Evolutionary conservation across 2,329 filamentous ascomycete genomes (phyloP).

Genomic region (Biscogniauxia marginata): DNA sequence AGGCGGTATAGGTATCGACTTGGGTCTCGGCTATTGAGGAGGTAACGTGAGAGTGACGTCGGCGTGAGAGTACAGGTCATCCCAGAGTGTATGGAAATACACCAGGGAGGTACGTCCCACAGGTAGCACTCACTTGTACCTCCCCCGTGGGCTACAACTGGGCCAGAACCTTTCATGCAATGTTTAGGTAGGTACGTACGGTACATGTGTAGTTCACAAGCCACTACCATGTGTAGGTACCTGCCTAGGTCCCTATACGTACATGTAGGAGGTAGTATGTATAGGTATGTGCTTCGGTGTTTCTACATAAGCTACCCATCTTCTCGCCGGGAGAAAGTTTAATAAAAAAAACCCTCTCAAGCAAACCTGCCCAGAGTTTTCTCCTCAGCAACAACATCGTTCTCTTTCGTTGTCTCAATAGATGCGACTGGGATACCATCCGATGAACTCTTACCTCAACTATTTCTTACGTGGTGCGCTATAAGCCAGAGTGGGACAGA

Average conservation of each 20-base stretch:
- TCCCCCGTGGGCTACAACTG: neutral
- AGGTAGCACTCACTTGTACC: no score
- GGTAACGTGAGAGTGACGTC: neutral
- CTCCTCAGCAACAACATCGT: neutral
- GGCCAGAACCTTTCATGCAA: neutral
- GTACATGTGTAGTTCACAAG: neutral
- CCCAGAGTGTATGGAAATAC: neutral
- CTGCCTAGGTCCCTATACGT: neutral
- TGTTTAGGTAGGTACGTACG: neutral
- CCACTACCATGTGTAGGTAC: neutral
- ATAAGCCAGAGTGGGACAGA: constrained; percentile 15
- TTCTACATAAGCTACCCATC: no score
- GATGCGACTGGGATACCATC: constrained; percentile 21
- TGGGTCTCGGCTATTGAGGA: neutral
- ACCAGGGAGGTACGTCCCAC: neutral
- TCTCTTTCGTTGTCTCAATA: neutral
- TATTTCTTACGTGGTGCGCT: constrained; percentile 32
- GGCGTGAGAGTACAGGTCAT: neutral
- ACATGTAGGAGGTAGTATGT: neutral
- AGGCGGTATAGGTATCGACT: no score
- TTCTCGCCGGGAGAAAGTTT: no score
- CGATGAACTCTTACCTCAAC: constrained; percentile 25
- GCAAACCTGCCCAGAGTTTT: neutral
- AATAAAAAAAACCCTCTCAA: neutral
- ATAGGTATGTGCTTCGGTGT: no score